Evolutionary conservation across 2,329 filamentous ascomycete species (phyloP).

Genomic region (Albophoma yamanashiensis): DNA sequence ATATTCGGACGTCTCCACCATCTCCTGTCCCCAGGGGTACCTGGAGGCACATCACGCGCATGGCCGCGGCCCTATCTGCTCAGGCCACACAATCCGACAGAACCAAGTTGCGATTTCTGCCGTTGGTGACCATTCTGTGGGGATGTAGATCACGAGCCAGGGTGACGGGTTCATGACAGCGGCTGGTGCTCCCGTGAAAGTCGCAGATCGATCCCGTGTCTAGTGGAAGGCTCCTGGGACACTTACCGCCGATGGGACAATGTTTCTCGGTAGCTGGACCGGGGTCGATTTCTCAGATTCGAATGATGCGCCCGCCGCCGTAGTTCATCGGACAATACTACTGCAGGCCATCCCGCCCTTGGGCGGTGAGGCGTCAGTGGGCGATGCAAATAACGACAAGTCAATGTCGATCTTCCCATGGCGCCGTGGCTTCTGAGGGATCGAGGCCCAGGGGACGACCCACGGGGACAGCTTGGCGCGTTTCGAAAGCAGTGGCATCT

Average conservation of each 20-base stretch:
- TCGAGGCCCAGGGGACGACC: background rate
- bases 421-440: background rate
- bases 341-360: background rate
- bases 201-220: background rate
- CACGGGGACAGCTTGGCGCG: background rate
- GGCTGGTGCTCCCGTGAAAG: background rate
- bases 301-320: background rate
- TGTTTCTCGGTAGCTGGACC: background rate
- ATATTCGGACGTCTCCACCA: background rate
- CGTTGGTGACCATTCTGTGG: background rate
- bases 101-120: too few relatives aligned
- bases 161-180: background rate
- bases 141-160: background rate
- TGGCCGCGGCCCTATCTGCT: background rate
- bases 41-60: background rate
- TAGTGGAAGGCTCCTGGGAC: background rate
- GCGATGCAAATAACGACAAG: background rate
- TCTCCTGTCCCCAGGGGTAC: background rate
- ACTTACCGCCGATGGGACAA: background rate
- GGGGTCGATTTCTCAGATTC: background rate
- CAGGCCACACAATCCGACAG: background rate
- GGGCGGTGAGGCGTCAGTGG: background rate
- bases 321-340: background rate
- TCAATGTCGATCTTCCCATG: background rate
- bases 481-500: background rate